phyloP scores from a whole-genome alignment of 1,284 basidiomycete genomes.

The Heterobasidion occidentale region DNA sequence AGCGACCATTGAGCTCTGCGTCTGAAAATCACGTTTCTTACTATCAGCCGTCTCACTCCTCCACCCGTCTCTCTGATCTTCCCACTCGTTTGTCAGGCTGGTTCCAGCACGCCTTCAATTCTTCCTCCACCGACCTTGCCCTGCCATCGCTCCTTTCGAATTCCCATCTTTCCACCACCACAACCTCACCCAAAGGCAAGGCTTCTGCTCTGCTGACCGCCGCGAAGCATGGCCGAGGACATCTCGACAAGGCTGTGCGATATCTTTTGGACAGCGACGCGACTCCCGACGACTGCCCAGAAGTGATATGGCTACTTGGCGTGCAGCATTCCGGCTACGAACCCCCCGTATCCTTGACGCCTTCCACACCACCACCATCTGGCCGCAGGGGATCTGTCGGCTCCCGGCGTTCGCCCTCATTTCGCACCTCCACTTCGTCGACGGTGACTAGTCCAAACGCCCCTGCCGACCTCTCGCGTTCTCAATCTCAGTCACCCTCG shows the following conservation, averaged over 20 bases:
- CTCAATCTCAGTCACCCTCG: conserved; percentile 27
- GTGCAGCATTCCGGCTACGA: conserved; percentile 73
- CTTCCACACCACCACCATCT: conserved; percentile 20
- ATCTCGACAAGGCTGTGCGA: conserved; percentile 72
- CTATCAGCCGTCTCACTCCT: conserved; percentile 25
- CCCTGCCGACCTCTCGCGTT: conserved; percentile 19
- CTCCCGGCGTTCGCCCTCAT: conserved; percentile 29
- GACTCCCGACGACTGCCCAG: conserved; percentile 69
- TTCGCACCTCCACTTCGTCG: conserved; percentile 45
- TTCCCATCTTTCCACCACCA: conserved; percentile 18
- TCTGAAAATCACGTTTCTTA: conserved; percentile 36
- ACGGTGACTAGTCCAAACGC: conserved; percentile 20
- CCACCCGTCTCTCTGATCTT: conserved; percentile 36
- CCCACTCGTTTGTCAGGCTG: conserved; percentile 66
- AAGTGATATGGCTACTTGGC: conserved; percentile 82
- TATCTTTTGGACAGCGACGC: conserved; percentile 81
- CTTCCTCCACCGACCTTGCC: conserved; percentile 63
- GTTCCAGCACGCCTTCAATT: conserved; percentile 67
- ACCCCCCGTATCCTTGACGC: conserved; percentile 28
- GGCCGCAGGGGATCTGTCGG: conserved; percentile 28
- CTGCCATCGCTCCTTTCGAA: conserved; percentile 53
- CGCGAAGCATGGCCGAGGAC: conserved; percentile 66
- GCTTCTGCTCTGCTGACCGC: conserved; percentile 49
- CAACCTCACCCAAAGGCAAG: conserved; percentile 36
- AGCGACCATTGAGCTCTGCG: conserved; percentile 33